These are phyloP conservation scores for Miscanthus lutarioriparius DNA, from an alignment of 176 grass and related monocot genomes.

Conservation along the genomic window DNA sequence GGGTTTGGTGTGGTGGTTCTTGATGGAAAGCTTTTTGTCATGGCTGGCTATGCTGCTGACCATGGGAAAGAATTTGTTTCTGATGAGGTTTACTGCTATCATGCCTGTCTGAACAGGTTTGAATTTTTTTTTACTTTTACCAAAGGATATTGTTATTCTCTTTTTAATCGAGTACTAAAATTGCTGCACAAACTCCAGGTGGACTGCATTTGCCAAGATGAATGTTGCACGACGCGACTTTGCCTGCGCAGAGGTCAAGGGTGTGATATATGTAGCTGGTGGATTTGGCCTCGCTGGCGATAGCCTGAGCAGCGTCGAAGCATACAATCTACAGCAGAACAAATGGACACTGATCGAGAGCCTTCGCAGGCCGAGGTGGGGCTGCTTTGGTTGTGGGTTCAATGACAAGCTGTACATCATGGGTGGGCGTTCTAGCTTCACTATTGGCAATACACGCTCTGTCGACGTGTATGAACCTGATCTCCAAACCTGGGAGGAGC, in stretches of 20 bases:
- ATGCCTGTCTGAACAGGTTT: slow-evolving; percentile 80
- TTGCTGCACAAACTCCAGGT: slow-evolving; percentile 40
- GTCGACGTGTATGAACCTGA: slow-evolving; percentile 55
- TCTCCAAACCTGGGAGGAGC: slow-evolving; percentile 44
- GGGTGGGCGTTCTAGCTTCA: slow-evolving; percentile 87
- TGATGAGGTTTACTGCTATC: slow-evolving; percentile 67
- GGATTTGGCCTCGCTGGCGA: slow-evolving; percentile 48
- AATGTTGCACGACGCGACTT: slow-evolving; percentile 67
- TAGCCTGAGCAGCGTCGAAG: slow-evolving; percentile 60
- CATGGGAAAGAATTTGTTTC: slow-evolving; percentile 52
- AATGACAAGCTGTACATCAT: slow-evolving; percentile 51
- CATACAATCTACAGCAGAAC: slow-evolving; percentile 57
- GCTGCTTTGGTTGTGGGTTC: slow-evolving; percentile 56
- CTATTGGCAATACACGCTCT: slow-evolving; percentile 59
- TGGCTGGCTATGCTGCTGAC: slow-evolving; percentile 52
- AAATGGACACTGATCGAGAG: slow-evolving; percentile 53
- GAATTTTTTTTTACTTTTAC: neutral
- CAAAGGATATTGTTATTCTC: neutral
- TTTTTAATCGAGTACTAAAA: neutral
- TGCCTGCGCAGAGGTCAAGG: slow-evolving; percentile 56
- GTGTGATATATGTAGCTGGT: slow-evolving; percentile 63
- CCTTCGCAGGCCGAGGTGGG: slow-evolving; percentile 66
- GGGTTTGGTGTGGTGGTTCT: slow-evolving; percentile 69
- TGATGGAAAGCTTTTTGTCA: slow-evolving; percentile 60
- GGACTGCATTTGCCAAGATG: slow-evolving; percentile 66